These are phyloP conservation scores for Grosmannia penicillata DNA, from an alignment of 2,329 filamentous ascomycete species.

Conservation along the genomic window DNA sequence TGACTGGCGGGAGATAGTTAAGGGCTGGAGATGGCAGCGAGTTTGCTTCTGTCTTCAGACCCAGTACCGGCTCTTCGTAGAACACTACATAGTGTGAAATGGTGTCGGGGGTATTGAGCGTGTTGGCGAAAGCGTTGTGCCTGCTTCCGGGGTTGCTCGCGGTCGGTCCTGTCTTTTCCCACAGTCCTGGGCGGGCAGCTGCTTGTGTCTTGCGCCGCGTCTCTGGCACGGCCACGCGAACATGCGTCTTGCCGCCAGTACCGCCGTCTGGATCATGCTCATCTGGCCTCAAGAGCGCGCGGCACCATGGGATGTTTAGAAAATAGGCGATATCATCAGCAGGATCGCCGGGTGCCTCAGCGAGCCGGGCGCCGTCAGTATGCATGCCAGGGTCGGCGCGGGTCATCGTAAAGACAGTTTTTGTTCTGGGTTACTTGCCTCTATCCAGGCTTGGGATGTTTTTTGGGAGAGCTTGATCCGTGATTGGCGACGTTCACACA, in stretches of 20 bases:
- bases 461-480: no score
- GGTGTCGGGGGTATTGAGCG: slow-evolving; percentile 33
- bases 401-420: no score
- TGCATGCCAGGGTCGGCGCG: no score
- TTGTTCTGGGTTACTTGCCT: no score
- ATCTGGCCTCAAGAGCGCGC: slow-evolving; percentile 24
- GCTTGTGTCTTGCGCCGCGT: slow-evolving; percentile 16
- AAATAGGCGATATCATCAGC: slow-evolving; percentile 16
- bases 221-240: slow-evolving; percentile 22
- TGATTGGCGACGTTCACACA: no score
- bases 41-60: no score
- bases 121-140: slow-evolving; percentile 24
- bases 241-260: slow-evolving; percentile 8
- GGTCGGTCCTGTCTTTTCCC: no score
- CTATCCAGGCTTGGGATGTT: no score
- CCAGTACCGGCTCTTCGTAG: slow-evolving; percentile 20
- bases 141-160: background rate
- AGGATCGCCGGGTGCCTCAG: no score
- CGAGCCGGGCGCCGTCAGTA: no score
- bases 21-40: background rate
- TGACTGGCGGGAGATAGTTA: slow-evolving; percentile 7
- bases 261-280: slow-evolving; percentile 3
- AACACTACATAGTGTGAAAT: slow-evolving; percentile 29
- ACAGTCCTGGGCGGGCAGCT: slow-evolving; percentile 1
- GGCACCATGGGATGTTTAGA: slow-evolving; percentile 32